Evolutionary conservation across 2,329 filamentous ascomycete genomes (phyloP).

Genomic region (Cucurbitaria berberidis): DNA sequence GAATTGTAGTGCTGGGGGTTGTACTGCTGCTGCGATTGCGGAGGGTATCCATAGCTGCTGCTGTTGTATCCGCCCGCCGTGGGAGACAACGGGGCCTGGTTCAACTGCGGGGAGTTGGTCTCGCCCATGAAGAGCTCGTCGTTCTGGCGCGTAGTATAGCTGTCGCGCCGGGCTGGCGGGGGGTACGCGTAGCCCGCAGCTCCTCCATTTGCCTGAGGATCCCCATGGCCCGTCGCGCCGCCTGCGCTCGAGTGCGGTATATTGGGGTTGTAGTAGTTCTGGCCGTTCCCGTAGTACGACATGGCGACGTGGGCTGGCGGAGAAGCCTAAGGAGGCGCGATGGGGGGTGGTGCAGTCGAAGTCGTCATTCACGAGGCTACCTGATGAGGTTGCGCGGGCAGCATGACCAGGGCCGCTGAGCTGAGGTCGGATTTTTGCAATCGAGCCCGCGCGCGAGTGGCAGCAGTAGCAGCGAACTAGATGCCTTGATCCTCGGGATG

Average conservation of each 20-base stretch:
- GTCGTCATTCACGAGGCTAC: slow-evolving; percentile 48
- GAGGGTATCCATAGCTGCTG: slow-evolving; percentile 53
- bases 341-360: slow-evolving; percentile 22
- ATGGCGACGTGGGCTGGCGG: slow-evolving; percentile 47
- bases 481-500: slow-evolving; percentile 13
- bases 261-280: slow-evolving; percentile 57
- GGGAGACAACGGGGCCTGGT: slow-evolving; percentile 38
- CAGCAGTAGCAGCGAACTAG: slow-evolving; percentile 1
- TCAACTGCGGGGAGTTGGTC: slow-evolving; percentile 36
- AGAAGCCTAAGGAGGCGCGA: slow-evolving; percentile 19
- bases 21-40: slow-evolving; percentile 55
- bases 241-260: slow-evolving; percentile 51
- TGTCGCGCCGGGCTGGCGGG: slow-evolving; percentile 45
- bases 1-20: slow-evolving; percentile 68
- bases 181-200: slow-evolving; percentile 48
- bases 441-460: slow-evolving; percentile 13
- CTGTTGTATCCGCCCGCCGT: slow-evolving; percentile 29
- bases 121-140: slow-evolving; percentile 69
- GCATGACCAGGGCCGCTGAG: slow-evolving; percentile 41
- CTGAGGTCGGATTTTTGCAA: slow-evolving; percentile 16
- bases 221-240: slow-evolving; percentile 57
- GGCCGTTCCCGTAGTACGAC: slow-evolving; percentile 64
- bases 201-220: slow-evolving; percentile 65
- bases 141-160: slow-evolving; percentile 45
- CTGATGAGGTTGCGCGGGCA: slow-evolving; percentile 35